Evolutionary conservation across 345 rosid genomes (phyloP).

Genomic region (Populus alba): DNA sequence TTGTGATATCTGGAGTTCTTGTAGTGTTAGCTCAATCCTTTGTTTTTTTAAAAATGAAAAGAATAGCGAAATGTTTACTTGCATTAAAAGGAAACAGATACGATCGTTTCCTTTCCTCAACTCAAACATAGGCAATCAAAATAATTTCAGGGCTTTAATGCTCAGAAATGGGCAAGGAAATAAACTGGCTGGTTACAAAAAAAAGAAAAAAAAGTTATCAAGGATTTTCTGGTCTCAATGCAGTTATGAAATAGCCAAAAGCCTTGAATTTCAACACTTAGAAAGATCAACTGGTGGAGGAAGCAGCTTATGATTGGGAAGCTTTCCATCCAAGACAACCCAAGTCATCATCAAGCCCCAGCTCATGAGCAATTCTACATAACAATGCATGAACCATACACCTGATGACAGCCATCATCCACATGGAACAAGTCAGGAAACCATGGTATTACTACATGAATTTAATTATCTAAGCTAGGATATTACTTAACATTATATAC

Average conservation of each 20-base stretch:
- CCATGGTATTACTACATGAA: too few species aligned
- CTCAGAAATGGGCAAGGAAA: too few species aligned
- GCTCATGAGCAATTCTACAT: background rate
- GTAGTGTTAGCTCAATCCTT: too few species aligned
- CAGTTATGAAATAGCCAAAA: background rate
- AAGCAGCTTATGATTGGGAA: background rate
- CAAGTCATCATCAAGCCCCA: slow-evolving; percentile 3
- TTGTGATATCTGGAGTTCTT: too few species aligned
- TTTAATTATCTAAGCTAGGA: too few species aligned
- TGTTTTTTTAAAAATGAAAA: too few species aligned
- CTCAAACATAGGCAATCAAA: too few species aligned
- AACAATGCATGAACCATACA: slow-evolving; percentile 6
- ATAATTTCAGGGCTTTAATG: too few species aligned
- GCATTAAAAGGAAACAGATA: too few species aligned
- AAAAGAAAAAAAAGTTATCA: background rate
- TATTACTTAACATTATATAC: background rate
- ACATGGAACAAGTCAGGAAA: too few species aligned
- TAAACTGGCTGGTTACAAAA: background rate
- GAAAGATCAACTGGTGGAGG: slow-evolving; percentile 7
- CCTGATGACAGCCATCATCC: background rate
- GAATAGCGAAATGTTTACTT: too few species aligned
- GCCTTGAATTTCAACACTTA: background rate
- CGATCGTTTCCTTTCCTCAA: too few species aligned
- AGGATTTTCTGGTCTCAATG: background rate
- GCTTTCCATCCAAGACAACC: background rate